A percentile compares a stretch with the other conserved stretches of the same genome.
phyloP scores from a whole-genome alignment of 1,284 basidiomycete species.

The Rhodotorula sp. region DNA sequence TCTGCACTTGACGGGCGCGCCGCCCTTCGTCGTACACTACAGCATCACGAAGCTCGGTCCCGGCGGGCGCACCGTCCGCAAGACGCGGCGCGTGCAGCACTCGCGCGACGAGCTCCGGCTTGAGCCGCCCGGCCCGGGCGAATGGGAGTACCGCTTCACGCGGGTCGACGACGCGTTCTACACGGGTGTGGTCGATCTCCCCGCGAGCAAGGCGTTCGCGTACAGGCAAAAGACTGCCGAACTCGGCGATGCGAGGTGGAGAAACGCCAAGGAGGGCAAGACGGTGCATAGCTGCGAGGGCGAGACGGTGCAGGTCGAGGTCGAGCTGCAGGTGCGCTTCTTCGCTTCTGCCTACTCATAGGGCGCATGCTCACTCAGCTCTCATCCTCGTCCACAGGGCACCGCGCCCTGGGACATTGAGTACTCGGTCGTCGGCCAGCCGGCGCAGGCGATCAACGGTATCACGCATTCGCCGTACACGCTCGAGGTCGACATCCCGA shows the following conservation, averaged over 20 bases:
- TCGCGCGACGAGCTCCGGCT: constrained; percentile 82
- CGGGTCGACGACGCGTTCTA: constrained; percentile 84
- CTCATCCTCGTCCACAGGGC: constrained; percentile 59
- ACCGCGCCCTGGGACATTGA: constrained; percentile 85
- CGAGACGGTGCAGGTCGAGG: constrained; percentile 68
- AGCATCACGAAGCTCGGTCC: constrained; percentile 44
- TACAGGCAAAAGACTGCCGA: constrained; percentile 87
- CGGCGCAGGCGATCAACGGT: constrained; percentile 47
- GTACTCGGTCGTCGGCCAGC: constrained; percentile 71
- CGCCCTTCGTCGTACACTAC: constrained; percentile 85
- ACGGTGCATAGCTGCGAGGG: constrained; percentile 65
- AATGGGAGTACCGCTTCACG: constrained; percentile 82
- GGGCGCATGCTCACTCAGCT: neutral
- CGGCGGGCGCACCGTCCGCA: constrained; percentile 42
- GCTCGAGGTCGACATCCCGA: constrained; percentile 51
- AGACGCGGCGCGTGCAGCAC: constrained; percentile 60
- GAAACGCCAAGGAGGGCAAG: constrained; percentile 55
- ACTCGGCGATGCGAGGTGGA: constrained; percentile 74
- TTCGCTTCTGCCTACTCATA: neutral
- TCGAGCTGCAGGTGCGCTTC: constrained; percentile 71
- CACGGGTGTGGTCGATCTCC: constrained; percentile 59
- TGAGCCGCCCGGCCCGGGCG: constrained; percentile 81
- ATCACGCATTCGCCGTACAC: constrained; percentile 46
- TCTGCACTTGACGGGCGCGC: constrained; percentile 81
- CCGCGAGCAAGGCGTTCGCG: constrained; percentile 56